Base-by-base conservation (phyloP, 768 basidiomycete species). In the Boletellus sp. region DNA sequence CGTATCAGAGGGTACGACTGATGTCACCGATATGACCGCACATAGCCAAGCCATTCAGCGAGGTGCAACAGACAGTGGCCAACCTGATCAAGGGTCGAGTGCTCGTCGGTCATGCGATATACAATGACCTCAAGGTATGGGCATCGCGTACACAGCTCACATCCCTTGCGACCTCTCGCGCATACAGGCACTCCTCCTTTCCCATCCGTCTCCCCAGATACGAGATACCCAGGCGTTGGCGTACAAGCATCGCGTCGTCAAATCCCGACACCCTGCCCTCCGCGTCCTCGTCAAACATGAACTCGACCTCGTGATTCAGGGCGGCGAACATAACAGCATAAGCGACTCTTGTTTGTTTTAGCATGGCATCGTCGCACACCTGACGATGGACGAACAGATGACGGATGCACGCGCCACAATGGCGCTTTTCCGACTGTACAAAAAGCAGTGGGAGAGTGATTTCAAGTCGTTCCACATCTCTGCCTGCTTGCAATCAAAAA, bases 381-480 rank as follows among this genome's bases (percentile, higher is more conserved):
- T 53, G 20, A 42, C 37, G 22, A 45, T 11, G 37, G 22, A 16
- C 34, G 22, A 44, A 39, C 45, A 96, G 94, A 84, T 97, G 5
- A 89, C 81, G 16, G 94, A 98, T 64, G 93, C 94, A 1, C 79
- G 94, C 45, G 95, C 94, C 0, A 90, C 94, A 0, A 96, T 99
- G 92, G 94, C 92, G 0, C 73, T 97, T 34, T 97, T 88, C 66
- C 78, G 93, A 7, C 62, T 94, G 16, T 78, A 94, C 66, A 84
- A 87, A 57, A 83, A 81, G 45, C 76, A 81, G 42, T 98, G 91
- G 91, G 94, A 98, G 56, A 75, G 74, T 50, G 74, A 76, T 19
- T 54, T 53, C 23, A 59, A 42, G 41, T 38, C 44, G 23, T 22
- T 42, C 20, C 54, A 33, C 20, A 26, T 37, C 40, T 42, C 24